Evolutionary conservation across 306 rosid species (phyloP), one percentile per base, ranked within the genome.

Genomic region (Vigna radiata): DNA sequence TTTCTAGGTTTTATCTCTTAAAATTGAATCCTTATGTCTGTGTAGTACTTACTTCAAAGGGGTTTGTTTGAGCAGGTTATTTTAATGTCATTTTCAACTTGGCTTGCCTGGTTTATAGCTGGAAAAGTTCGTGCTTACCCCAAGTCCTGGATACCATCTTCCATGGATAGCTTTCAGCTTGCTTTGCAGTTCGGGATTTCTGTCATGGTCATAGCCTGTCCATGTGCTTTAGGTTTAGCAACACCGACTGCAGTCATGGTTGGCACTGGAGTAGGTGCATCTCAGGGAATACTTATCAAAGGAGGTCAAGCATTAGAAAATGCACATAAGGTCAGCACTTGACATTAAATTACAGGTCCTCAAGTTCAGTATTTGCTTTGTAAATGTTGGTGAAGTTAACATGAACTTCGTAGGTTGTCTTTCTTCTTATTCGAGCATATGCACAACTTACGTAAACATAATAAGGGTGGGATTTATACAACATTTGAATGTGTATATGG

Each of bases 211-310:
- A 94, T 91, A 76, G 98, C 98, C 25, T 94, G 98, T 74, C 98
- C 98, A 70, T 94, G 98, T 89, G 97, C 98, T 55, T 80, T 91
- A 27, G 98, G 98, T 79, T 87, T 94, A 23, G 98, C 97, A 3
- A 94, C 98, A 1, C 98, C 98, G 1, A 94, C 98, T 0, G 97
- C 97, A 1, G 93, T 94, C 48, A 91, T 94, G 98, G 98, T 94
- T 66, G 98, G 98, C 9, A 94, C 96, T 3, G 97, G 98, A 33
- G 96, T 94, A 29, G 98, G 98, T 44, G 98, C 98, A 47, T 87
- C 94, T 68, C 96, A 89, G 68, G 98, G 98, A 36, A 89, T 94
- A 39, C 87, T 94, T 43, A 91, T 94, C 82, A 94, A 94, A 90
- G 98, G 98, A 1, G 98, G 98, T 23, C 94, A 85, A 73, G 97